A percentile compares a stretch with the other conserved stretches of the same genome.
phyloP scores from a whole-genome alignment of 805 yeast genomes.

The Komagataella kurtzmanii region DNA sequence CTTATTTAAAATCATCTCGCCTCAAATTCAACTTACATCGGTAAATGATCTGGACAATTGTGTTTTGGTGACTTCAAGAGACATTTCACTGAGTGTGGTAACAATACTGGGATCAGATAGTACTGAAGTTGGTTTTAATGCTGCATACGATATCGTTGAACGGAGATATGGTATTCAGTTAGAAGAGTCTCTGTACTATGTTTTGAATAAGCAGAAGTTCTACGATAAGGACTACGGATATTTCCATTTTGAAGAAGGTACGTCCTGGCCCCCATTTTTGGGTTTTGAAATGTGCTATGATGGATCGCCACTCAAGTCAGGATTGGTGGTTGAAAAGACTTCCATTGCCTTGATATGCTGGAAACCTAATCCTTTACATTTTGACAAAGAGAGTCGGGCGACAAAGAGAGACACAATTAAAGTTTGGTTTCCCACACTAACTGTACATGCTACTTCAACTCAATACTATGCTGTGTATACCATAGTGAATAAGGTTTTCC shows the following conservation, averaged over 20 bases:
- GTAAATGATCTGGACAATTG: slow-evolving; percentile 40
- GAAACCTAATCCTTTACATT: slow-evolving; percentile 27
- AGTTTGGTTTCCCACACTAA: slow-evolving; percentile 58
- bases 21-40: slow-evolving; percentile 66
- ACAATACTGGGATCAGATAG: slow-evolving; percentile 37
- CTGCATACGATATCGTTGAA: slow-evolving; percentile 15
- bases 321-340: slow-evolving; percentile 48
- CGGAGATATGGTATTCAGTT: slow-evolving; percentile 58
- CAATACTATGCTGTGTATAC: slow-evolving; percentile 61
- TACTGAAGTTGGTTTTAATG: slow-evolving; percentile 21
- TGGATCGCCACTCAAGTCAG: slow-evolving; percentile 25
- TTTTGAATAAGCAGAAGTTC: slow-evolving; percentile 40
- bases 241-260: slow-evolving; percentile 25
- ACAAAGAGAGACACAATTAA: slow-evolving; percentile 30
- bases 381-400: slow-evolving; percentile 3
- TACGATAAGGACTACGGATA: slow-evolving; percentile 9
- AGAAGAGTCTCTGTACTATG: slow-evolving; percentile 59
- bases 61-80: slow-evolving; percentile 61
- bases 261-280: slow-evolving; percentile 93
- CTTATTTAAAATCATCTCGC: slow-evolving; percentile 55
- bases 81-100: slow-evolving; percentile 52
- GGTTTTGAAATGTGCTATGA: slow-evolving; percentile 60
- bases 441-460: slow-evolving; percentile 53
- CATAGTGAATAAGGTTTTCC: slow-evolving; percentile 46
- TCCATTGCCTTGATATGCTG: slow-evolving; percentile 51